These are phyloP conservation scores for Colletotrichum sp. DNA, from an alignment of 2,329 filamentous ascomycete genomes.

Conservation along the genomic window DNA sequence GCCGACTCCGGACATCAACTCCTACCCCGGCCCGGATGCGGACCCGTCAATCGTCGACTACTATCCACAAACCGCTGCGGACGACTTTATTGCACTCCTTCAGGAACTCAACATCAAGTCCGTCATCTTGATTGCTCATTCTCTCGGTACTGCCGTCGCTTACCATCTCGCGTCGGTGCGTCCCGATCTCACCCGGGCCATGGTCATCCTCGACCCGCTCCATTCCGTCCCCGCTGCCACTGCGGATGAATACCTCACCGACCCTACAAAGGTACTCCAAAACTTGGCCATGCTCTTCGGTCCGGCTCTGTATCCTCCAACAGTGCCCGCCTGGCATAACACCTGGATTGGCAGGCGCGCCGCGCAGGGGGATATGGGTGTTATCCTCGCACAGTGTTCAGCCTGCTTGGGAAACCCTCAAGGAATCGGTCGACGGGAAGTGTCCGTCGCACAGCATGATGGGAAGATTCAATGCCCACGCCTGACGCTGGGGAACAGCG, in stretches of 20 bases:
- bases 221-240: not conserved
- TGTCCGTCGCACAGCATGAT: not conserved
- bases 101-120: not conserved
- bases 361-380: not conserved
- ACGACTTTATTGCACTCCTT: slow-evolving; percentile 1
- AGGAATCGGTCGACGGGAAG: not conserved
- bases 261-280: not conserved
- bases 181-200: not conserved
- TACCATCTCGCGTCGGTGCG: not conserved
- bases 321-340: slow-evolving; percentile 3
- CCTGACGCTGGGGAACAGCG: not conserved
- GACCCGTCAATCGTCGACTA: not conserved
- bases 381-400: not conserved
- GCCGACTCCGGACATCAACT: not conserved
- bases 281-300: not conserved
- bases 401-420: not conserved
- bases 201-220: slow-evolving; percentile 1
- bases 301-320: not conserved
- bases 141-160: not conserved
- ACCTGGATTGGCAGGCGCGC: not conserved
- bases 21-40: not conserved
- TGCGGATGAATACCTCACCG: not conserved
- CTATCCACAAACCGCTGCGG: slow-evolving; percentile 7
- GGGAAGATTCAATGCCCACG: not conserved
- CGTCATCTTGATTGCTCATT: not conserved